These are phyloP conservation scores for Xylaria scruposa DNA, from an alignment of 495 filamentous ascomycete species.

Conservation along the genomic window DNA sequence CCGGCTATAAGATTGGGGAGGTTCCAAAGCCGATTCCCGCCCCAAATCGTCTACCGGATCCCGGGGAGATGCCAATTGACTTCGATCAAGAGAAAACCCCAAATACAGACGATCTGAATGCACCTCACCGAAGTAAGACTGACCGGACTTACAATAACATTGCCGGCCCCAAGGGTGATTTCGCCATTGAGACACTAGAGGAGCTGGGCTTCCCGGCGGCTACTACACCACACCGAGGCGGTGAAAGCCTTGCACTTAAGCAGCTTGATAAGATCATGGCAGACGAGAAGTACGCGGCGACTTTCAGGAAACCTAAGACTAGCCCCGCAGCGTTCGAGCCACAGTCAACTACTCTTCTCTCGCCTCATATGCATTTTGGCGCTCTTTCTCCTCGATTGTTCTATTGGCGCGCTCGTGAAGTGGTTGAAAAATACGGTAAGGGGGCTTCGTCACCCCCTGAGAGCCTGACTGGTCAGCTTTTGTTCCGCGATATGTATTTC, in stretches of 20 bases:
- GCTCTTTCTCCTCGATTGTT: conserved; percentile 66
- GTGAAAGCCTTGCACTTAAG: conserved; percentile 64
- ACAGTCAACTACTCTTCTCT: conserved; percentile 71
- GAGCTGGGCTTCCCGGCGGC: conserved; percentile 67
- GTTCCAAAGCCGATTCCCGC: conserved; percentile 62
- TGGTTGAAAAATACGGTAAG: conserved; percentile 57
- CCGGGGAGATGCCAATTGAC: conserved; percentile 62
- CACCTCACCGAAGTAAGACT: conserved; percentile 46
- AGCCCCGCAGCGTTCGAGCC: conserved; percentile 72
- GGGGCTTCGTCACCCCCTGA: conserved; percentile 60
- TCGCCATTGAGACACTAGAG: conserved; percentile 64
- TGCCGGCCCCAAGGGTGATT: conserved; percentile 67
- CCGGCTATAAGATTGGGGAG: conserved; percentile 53
- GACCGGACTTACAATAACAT: conserved; percentile 63
- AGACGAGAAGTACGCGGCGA: conserved; percentile 67
- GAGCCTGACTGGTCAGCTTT: conserved; percentile 69
- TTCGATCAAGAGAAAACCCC: conserved; percentile 58
- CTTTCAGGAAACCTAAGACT: conserved; percentile 73
- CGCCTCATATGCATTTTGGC: conserved; percentile 75
- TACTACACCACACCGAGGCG: conserved; percentile 66
- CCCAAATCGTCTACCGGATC: conserved; percentile 63
- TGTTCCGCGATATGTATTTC: conserved; percentile 82
- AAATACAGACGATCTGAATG: conserved; percentile 61
- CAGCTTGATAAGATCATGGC: conserved; percentile 57
- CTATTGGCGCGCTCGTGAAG: conserved; percentile 69